A percentile compares a stretch with the other conserved stretches of the same genome.
phyloP scores from a whole-genome alignment of 805 yeast genomes.

The Yamadazyma phyllophila region DNA sequence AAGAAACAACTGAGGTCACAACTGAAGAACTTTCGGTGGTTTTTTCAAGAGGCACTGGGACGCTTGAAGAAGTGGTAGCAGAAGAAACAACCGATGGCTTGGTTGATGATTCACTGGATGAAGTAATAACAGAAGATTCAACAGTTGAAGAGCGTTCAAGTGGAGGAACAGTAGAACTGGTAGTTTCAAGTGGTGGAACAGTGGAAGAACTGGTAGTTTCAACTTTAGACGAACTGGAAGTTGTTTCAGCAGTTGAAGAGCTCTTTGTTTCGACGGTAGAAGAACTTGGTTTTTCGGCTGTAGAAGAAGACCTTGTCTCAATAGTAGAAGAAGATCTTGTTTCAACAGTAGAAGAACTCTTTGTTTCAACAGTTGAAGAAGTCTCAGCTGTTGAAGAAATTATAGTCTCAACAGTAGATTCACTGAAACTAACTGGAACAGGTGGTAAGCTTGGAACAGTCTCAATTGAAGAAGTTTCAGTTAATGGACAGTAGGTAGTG shows the following conservation, averaged over 20 bases:
- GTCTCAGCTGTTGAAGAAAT: background rate
- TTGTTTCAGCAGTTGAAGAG: background rate
- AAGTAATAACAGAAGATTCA: no score
- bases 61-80: background rate
- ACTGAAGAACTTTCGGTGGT: no score
- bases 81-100: background rate
- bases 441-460: background rate
- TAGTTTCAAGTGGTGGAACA: background rate
- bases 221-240: background rate
- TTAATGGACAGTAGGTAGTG: conserved; percentile 26
- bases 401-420: background rate
- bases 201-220: background rate
- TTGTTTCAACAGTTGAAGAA: background rate
- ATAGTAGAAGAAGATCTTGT: background rate
- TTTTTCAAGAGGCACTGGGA: background rate
- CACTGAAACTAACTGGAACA: background rate
- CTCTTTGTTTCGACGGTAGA: background rate
- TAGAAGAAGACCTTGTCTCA: background rate
- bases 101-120: background rate
- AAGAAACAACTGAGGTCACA: no score
- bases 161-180: background rate
- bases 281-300: background rate
- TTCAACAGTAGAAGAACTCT: background rate
- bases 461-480: background rate
- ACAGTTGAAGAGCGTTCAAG: no score